Evolutionary conservation across 2,329 filamentous ascomycete genomes (phyloP), one percentile per base, ranked within the genome.

Genomic region (Lasiodiplodia theobromae): DNA sequence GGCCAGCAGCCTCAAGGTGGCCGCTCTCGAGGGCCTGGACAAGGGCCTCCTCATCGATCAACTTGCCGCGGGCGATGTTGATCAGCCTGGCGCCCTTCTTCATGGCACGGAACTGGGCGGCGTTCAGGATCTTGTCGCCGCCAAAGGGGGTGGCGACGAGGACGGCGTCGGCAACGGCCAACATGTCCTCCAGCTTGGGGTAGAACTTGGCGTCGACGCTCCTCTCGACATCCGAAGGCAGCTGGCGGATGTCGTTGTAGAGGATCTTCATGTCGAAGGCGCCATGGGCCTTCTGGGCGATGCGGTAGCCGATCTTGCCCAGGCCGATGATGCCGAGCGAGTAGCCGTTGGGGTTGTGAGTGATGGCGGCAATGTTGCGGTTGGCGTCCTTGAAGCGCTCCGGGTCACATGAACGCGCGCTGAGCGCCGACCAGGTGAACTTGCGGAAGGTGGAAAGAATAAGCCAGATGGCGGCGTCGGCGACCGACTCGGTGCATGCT

Each of bases 401-500:
- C 8, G 66, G 68, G 62, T 68, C 58, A 28, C 69, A 64, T 12
- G 70, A 71, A 38, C 71, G 69, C n/a, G 71, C 71, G 21, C 64
- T 57, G 49, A 72, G 66, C 4, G 69, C 69, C 49, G 67, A 70
- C 70, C 71, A 72, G 25, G 69, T 72, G 47, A 73, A 64, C 47
- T 70, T 70, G 18, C 70, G 68, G 80, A 92, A 92, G 5, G 87
- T 88, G 12, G 86, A 86, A 64, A 92, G 86, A 71, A 92, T 86
- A 74, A 90, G 70, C 68, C 69, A 72, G 56, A 72, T 71, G 84
- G 89, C 87, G 72, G 91, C 88, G 77, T 92, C 90, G 56, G 90
- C 89, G 2, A 92, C 90, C 2, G 89, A 86, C 74, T 92, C 90
- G 6, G 88, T 87, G 16, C 88, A 88, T 0, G 90, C 89, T 4